Conservation (phyloP, 805 yeast species). For the Clavispora carvajalis region DNA sequence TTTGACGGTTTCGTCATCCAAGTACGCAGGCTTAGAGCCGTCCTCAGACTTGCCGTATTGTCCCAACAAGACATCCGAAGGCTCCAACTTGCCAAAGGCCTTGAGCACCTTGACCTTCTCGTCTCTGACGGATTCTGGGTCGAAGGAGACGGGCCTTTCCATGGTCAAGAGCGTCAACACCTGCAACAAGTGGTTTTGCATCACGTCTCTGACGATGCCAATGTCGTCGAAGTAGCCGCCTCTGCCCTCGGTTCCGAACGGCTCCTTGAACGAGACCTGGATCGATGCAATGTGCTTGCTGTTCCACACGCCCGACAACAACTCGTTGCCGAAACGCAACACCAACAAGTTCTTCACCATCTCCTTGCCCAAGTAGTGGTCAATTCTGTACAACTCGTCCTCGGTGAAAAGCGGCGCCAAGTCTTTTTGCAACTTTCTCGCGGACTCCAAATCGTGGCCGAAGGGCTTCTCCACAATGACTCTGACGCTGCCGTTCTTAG, state of each 20-base stretch:
- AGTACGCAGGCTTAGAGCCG: slow-evolving; percentile 83
- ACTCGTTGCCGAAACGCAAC: slow-evolving; percentile 84
- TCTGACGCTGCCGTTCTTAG: slow-evolving; percentile 58
- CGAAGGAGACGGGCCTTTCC: slow-evolving; percentile 92
- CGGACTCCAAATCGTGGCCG: slow-evolving; percentile 82
- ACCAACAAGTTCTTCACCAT: slow-evolving; percentile 92
- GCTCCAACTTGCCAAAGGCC: slow-evolving; percentile 66
- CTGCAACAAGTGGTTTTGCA: slow-evolving; percentile 96
- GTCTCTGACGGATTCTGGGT: slow-evolving; percentile 91
- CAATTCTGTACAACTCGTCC: slow-evolving; percentile 91
- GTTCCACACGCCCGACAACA: slow-evolving; percentile 87
- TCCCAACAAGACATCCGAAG: slow-evolving; percentile 69
- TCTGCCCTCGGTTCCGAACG: slow-evolving; percentile 98
- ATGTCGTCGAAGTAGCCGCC: slow-evolving; percentile 96
- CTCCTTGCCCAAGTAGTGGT: slow-evolving; percentile 96
- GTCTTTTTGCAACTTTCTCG: slow-evolving; percentile 68
- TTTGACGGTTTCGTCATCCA: slow-evolving; percentile 88
- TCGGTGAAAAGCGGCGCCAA: slow-evolving; percentile 86
- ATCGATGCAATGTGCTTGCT: slow-evolving; percentile 69
- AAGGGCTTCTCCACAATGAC: slow-evolving; percentile 95
- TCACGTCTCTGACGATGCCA: slow-evolving; percentile 95
- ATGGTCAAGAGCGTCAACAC: slow-evolving; percentile 86
- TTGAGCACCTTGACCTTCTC: slow-evolving; percentile 92
- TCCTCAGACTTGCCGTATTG: slow-evolving; percentile 84
- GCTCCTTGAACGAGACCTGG: slow-evolving; percentile 92